phyloP scores from a whole-genome alignment of 441 rosid species.

The Pelargonium fulgidum region DNA sequence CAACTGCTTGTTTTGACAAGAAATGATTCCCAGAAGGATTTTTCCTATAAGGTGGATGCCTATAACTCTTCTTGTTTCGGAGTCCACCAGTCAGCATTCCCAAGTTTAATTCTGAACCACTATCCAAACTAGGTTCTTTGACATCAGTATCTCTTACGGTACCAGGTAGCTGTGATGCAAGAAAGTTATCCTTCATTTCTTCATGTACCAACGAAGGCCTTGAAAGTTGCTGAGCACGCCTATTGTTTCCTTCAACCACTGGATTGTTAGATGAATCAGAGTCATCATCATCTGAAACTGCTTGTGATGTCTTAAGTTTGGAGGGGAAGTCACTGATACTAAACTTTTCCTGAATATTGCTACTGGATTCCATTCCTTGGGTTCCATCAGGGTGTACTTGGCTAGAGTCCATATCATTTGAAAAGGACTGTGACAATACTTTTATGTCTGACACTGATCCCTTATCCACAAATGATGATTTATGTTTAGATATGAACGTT shows the following conservation, averaged over 20 bases:
- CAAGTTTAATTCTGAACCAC: slow-evolving; percentile 44
- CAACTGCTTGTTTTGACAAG: slow-evolving; percentile 3
- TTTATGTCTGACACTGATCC: slow-evolving; percentile 22
- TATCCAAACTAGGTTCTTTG: slow-evolving; percentile 30
- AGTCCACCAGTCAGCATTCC: slow-evolving; percentile 53
- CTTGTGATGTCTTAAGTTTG: slow-evolving; percentile 4
- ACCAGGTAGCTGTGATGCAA: slow-evolving; percentile 16
- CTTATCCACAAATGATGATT: slow-evolving; percentile 17
- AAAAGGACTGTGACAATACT: slow-evolving; percentile 13
- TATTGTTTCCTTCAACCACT: slow-evolving; percentile 5
- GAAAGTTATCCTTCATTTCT: slow-evolving; percentile 23
- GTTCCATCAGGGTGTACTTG: slow-evolving; percentile 12
- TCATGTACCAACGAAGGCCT: slow-evolving; percentile 29
- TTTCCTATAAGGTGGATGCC: slow-evolving; percentile 41
- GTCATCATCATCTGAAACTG: background rate
- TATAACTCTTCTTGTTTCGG: slow-evolving; percentile 44
- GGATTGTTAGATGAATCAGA: background rate
- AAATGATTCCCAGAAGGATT: slow-evolving; percentile 20
- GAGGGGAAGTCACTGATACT: slow-evolving; percentile 8
- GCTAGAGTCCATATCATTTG: slow-evolving; percentile 11
- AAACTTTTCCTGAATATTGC: slow-evolving; percentile 10
- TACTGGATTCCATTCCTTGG: slow-evolving; percentile 15
- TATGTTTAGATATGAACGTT: slow-evolving; percentile 9
- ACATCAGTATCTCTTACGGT: slow-evolving; percentile 24
- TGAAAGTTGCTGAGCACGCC: slow-evolving; percentile 20